These are phyloP conservation scores for Nakataea oryzae DNA, from an alignment of 2,329 filamentous ascomycete species.

Conservation along the genomic window DNA sequence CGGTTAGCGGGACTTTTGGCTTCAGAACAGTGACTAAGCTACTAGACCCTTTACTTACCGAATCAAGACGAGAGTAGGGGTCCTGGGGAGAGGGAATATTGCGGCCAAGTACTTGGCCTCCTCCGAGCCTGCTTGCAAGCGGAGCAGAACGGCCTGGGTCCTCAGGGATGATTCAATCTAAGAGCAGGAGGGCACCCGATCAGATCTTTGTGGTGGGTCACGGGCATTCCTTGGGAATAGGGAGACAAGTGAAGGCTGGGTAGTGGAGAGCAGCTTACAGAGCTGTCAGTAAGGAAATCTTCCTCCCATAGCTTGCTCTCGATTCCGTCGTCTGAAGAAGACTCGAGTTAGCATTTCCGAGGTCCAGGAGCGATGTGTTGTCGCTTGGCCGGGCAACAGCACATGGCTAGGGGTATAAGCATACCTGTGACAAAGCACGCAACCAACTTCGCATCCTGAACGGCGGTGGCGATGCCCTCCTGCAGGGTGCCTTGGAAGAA, in stretches of 20 bases:
- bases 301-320: constrained; percentile 65
- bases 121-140: constrained; percentile 60
- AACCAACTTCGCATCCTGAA: constrained; percentile 67
- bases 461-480: constrained; percentile 66
- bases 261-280: constrained; percentile 27
- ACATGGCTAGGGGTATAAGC: constrained; percentile 15
- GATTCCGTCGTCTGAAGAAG: constrained; percentile 50
- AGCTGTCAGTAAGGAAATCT: constrained; percentile 49
- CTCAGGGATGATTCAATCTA: background rate
- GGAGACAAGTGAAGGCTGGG: background rate
- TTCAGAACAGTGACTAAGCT: background rate
- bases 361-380: background rate
- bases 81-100: constrained; percentile 69
- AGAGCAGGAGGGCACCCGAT: background rate
- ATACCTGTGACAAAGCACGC: constrained; percentile 75
- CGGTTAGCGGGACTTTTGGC: background rate
- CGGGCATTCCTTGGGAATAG: background rate
- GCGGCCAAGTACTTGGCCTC: constrained; percentile 75
- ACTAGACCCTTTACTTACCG: constrained; percentile 35
- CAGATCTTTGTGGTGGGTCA: background rate
- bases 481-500: constrained; percentile 76
- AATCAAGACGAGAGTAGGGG: constrained; percentile 73
- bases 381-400: background rate
- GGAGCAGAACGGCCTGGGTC: constrained; percentile 57
- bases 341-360: background rate